Conservation (phyloP, 148 eudicot genomes). For the Fagopyrum tataricum region DNA sequence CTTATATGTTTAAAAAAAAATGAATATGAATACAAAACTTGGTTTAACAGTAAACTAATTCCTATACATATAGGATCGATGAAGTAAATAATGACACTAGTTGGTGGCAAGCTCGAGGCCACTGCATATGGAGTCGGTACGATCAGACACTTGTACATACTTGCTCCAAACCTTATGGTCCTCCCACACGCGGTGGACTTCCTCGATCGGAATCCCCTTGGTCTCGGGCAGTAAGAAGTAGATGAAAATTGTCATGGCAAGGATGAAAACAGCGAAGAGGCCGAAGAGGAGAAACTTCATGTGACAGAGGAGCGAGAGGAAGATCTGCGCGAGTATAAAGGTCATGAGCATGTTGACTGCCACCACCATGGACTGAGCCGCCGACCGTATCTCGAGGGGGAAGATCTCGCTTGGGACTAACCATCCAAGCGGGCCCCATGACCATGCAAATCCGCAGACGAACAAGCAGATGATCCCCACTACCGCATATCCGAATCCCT, state of each 20-base stretch:
- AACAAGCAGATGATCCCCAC: conserved; percentile 64
- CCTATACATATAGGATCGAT: too few species aligned
- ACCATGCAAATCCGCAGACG: conserved; percentile 80
- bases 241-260: conserved; percentile 36
- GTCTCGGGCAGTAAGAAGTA: too few species aligned
- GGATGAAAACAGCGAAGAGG: conserved; percentile 61
- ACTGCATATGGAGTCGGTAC: background rate
- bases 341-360: conserved; percentile 85
- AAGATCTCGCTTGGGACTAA: conserved; percentile 77
- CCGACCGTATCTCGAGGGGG: conserved; percentile 75
- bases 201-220: conserved; percentile 58
- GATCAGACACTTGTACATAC: background rate
- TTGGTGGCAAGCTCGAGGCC: background rate
- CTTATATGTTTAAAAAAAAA: too few species aligned
- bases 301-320: conserved; percentile 64
- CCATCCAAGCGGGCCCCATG: conserved; percentile 92
- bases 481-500: conserved; percentile 67
- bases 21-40: too few species aligned
- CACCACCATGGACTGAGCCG: conserved; percentile 66
- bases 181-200: conserved; percentile 11
- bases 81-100: too few species aligned
- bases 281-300: conserved; percentile 66
- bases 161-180: background rate
- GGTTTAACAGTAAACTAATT: too few species aligned
- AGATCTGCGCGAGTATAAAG: conserved; percentile 54